Conservation (phyloP, 352 stramenopile genomes). For the Globisporangium yorkense region DNA sequence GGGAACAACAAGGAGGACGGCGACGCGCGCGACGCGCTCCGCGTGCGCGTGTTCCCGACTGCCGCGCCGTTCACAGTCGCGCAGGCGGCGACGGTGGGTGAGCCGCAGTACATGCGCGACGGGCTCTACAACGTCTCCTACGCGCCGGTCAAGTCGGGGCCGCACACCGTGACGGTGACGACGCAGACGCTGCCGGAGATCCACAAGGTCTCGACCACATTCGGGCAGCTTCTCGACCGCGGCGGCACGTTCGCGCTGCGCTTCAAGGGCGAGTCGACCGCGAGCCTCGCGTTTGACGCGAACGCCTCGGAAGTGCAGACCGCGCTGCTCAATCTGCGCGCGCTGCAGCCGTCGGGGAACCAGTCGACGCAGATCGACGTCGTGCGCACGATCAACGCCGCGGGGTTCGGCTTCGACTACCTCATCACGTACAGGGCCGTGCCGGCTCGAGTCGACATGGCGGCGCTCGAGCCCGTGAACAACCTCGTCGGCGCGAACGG, state of each 20-base stretch:
- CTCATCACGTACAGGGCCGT: slow-evolving; percentile 56
- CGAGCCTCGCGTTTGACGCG: slow-evolving; percentile 76
- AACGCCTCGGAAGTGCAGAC: slow-evolving; percentile 55
- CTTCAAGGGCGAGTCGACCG: slow-evolving; percentile 54
- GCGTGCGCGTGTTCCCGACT: slow-evolving; percentile 48
- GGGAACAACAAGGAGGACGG: slow-evolving; percentile 68
- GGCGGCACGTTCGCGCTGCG: slow-evolving; percentile 82
- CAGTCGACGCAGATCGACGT: slow-evolving; percentile 36
- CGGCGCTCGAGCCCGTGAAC: slow-evolving; percentile 37
- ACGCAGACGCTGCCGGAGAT: slow-evolving; percentile 68
- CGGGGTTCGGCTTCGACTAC: slow-evolving; percentile 71
- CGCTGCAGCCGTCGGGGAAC: slow-evolving; percentile 21
- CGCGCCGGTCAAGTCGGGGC: slow-evolving; percentile 68
- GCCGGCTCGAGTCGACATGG: slow-evolving; percentile 27
- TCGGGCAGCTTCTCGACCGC: slow-evolving; percentile 56
- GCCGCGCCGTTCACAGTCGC: slow-evolving; percentile 17
- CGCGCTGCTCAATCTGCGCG: slow-evolving; percentile 57
- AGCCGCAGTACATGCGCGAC: slow-evolving; percentile 51
- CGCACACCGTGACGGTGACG: slow-evolving; percentile 85
- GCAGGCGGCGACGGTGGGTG: slow-evolving; percentile 24
- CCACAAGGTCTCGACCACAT: slow-evolving; percentile 79
- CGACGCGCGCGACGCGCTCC: slow-evolving; percentile 21
- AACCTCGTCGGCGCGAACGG: slow-evolving; percentile 60
- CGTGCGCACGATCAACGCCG: slow-evolving; percentile 32
- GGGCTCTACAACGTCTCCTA: slow-evolving; percentile 87